Evolutionary conservation across 2,329 filamentous ascomycete genomes (phyloP).

Genomic region (Penicillium sp.): DNA sequence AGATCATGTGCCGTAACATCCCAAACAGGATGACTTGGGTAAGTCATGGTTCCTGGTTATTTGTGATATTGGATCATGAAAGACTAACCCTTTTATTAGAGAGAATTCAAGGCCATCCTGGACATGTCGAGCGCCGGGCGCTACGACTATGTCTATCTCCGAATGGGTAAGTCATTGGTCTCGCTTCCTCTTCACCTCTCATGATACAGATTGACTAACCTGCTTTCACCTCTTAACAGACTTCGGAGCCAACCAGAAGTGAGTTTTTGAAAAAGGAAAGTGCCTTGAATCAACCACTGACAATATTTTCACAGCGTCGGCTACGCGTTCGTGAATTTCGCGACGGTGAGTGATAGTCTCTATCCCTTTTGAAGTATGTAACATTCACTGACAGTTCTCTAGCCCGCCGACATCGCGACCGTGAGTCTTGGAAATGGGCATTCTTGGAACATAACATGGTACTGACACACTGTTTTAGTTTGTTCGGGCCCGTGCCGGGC

Average conservation of each 20-base stretch:
- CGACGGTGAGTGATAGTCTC: slow-evolving; percentile 64
- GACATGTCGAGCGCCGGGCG: slow-evolving; percentile 79
- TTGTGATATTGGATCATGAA: background rate
- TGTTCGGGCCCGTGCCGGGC: slow-evolving; percentile 71
- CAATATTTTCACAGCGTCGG: slow-evolving; percentile 69
- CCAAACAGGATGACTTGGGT: slow-evolving; percentile 80
- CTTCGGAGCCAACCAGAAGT: slow-evolving; percentile 84
- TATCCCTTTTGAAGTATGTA: background rate
- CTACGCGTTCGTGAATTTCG: slow-evolving; percentile 97
- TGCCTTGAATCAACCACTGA: slow-evolving; percentile 14
- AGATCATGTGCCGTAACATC: slow-evolving; percentile 94
- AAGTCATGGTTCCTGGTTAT: slow-evolving; percentile 25
- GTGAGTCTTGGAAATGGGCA: slow-evolving; percentile 53
- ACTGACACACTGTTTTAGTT: slow-evolving; percentile 61
- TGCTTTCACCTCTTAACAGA: slow-evolving; percentile 54
- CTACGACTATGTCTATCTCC: slow-evolving; percentile 94
- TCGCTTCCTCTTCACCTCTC: slow-evolving; percentile 6
- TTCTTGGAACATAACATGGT: background rate
- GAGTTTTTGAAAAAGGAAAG: slow-evolving; percentile 44
- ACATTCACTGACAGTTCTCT: slow-evolving; percentile 45
- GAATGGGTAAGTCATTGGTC: slow-evolving; percentile 65
- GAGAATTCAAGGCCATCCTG: slow-evolving; percentile 77
- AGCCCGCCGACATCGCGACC: slow-evolving; percentile 76
- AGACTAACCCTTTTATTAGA: slow-evolving; percentile 47
- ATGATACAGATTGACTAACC: background rate